These are phyloP conservation scores for Immersiella caudata DNA, from an alignment of 495 filamentous ascomycete species.

Conservation along the genomic window DNA sequence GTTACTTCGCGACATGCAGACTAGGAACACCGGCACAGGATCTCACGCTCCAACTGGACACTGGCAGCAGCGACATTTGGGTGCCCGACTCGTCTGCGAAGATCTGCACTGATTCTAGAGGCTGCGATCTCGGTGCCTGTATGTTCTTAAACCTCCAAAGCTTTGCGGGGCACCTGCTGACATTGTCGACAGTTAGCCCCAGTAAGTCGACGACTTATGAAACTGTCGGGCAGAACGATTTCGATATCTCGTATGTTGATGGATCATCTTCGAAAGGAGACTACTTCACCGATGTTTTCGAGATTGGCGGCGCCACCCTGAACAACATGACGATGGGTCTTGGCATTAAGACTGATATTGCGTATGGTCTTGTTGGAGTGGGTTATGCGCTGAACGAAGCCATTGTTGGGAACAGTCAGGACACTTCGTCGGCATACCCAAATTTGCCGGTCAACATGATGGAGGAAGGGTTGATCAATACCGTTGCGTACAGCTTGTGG, in stretches of 20 bases:
- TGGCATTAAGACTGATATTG: constrained; percentile 68
- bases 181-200: constrained; percentile 56
- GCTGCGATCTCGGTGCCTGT: constrained; percentile 55
- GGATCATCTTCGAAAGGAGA: constrained; percentile 74
- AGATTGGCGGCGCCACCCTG: constrained; percentile 67
- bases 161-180: constrained; percentile 1
- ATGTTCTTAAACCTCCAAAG: constrained; percentile 23
- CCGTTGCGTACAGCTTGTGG: constrained; percentile 88
- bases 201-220: constrained; percentile 68
- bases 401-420: constrained; percentile 53
- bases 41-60: constrained; percentile 73
- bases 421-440: constrained; percentile 57
- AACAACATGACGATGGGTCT: constrained; percentile 82
- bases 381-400: constrained; percentile 83
- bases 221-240: constrained; percentile 64
- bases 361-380: constrained; percentile 83
- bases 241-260: constrained; percentile 89
- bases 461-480: constrained; percentile 71
- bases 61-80: constrained; percentile 91
- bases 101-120: constrained; percentile 54
- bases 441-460: constrained; percentile 83
- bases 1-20: constrained; percentile 71
- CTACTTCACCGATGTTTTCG: constrained; percentile 78
- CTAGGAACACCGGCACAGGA: constrained; percentile 72
- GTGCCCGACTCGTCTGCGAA: constrained; percentile 64